Conservation (phyloP, 768 basidiomycete genomes). For the Rhodosporidiobolus odoratus region DNA sequence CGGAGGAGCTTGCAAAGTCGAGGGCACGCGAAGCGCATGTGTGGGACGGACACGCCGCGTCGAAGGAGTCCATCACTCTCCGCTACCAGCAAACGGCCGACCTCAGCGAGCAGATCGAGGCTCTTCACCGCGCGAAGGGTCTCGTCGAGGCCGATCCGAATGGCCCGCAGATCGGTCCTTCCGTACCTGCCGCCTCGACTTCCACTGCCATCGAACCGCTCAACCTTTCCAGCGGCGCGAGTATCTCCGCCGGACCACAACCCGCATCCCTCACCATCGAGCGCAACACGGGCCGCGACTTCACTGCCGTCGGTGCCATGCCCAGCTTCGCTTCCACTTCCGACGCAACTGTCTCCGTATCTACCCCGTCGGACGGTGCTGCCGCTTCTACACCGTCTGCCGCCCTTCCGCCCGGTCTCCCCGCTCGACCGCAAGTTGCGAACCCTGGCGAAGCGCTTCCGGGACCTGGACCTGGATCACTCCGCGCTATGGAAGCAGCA, state of each 20-base stretch:
- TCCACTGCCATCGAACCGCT: constrained; percentile 48
- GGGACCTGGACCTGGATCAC: not conserved
- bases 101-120: constrained; percentile 95
- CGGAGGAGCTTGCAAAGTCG: constrained; percentile 74
- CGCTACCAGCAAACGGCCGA: constrained; percentile 90
- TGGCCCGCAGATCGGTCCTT: constrained; percentile 26
- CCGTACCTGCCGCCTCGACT: constrained; percentile 53
- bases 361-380: constrained; percentile 53
- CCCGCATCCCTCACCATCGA: constrained; percentile 57
- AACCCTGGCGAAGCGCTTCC: constrained; percentile 52
- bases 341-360: constrained; percentile 65
- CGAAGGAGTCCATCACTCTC: constrained; percentile 79
- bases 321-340: constrained; percentile 55
- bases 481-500: not conserved
- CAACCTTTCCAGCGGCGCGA: constrained; percentile 66
- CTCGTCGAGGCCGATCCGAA: constrained; percentile 56
- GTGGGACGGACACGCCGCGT: constrained; percentile 97
- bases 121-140: constrained; percentile 84
- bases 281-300: constrained; percentile 28
- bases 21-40: constrained; percentile 90
- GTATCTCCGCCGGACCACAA: constrained; percentile 84
- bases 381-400: constrained; percentile 55
- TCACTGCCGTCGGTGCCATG: constrained; percentile 48
- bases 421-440: constrained; percentile 62
- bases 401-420: constrained; percentile 56